Evolutionary conservation across 768 basidiomycete species (phyloP), one percentile per base, ranked within the genome.

Genomic region (Dacryopinax spathularia): DNA sequence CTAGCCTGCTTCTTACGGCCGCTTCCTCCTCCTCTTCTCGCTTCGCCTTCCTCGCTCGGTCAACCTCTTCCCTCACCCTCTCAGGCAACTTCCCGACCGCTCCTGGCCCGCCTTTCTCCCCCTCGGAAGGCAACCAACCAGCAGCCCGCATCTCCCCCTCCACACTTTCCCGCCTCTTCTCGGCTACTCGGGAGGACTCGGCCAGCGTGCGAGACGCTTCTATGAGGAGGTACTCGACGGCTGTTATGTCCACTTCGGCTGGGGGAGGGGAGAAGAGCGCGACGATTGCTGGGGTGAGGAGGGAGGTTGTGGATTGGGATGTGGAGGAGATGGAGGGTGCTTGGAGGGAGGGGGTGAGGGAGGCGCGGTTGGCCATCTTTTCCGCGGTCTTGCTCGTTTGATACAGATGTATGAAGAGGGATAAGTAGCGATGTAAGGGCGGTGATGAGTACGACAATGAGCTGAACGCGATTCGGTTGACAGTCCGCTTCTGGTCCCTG

Each of bases 141-240:
- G 87, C 86, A 18, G 87, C 85, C 27, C 84, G 76, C 87, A 90
- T 89, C 66, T 90, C 85, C 48, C 82, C 80, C 72, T 92, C 89
- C 65, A 86, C 77, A 70, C 82, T 81, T 73, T 84, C 84, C 20
- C 81, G 73, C 33, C 88, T 81, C 34, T 82, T 78, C 1, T 81
- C 79, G 18, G 91, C 91, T 31, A 89, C 82, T 20, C 80, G 80
- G 2, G 92, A 80, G 1, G 91, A 93, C 34, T 79, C 80, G 29
- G 84, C 82, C 33, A 97, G 79, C 0, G 87, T 82, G 69, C 83
- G 79, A 65, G 91, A 85, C 62, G 87, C 78, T 72, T 89, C 87
- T 63, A 92, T 90, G 63, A 92, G 76, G 70, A 97, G 85, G 75
- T 92, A 94, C 69, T 91, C 89, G 82, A 66, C 60, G 22, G 62